Conservation (phyloP, 305 asterid species). For the Withania somnifera region DNA sequence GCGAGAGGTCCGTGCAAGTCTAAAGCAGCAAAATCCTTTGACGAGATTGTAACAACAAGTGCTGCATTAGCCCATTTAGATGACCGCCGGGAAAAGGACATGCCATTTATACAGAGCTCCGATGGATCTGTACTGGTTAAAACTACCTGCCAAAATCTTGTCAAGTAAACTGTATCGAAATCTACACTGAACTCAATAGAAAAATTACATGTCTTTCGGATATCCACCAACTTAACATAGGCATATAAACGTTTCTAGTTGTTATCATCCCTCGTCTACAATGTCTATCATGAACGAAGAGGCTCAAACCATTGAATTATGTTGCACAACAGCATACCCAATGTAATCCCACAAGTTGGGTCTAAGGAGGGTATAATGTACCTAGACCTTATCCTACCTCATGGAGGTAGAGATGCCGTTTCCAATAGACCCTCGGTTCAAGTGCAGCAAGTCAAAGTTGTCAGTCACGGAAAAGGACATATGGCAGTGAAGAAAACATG, state of each 20-base stretch:
- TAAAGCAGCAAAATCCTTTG: conserved; percentile 63
- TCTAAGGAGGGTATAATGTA: neutral
- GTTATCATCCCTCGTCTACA: neutral
- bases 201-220: neutral
- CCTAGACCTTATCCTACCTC: neutral
- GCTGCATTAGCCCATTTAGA: conserved; percentile 98
- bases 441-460: neutral
- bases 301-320: neutral
- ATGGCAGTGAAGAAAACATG: neutral
- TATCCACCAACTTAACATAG: neutral
- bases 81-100: conserved; percentile 91
- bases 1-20: conserved; percentile 74
- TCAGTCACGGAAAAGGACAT: neutral
- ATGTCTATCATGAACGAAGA: neutral
- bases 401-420: neutral
- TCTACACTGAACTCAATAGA: neutral
- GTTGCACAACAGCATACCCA: neutral
- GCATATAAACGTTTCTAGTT: neutral
- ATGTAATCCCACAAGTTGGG: neutral
- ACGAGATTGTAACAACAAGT: conserved; percentile 63
- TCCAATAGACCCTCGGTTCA: neutral
- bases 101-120: conserved; percentile 88
- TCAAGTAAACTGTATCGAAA: conserved; percentile 2
- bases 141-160: conserved; percentile 61
- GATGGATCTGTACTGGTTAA: conserved; percentile 87